phyloP scores from a whole-genome alignment of 257 asterid species.

The Solanum appendiculatum region DNA sequence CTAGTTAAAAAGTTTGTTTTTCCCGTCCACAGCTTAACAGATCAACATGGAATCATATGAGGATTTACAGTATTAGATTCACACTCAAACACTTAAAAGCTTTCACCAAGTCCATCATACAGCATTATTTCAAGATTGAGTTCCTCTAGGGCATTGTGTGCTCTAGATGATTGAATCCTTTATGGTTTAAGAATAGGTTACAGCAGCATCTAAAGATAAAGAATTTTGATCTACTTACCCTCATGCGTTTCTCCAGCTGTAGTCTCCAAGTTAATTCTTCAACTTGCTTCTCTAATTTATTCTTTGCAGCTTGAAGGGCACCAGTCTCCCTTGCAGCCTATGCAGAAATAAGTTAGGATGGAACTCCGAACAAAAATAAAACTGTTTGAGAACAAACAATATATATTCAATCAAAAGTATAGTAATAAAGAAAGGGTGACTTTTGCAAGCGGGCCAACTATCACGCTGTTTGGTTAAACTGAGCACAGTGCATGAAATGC shows the following conservation, averaged over 20 bases:
- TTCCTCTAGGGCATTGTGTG: background rate
- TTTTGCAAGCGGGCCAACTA: background rate
- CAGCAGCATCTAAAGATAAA: background rate
- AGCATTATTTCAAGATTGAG: background rate
- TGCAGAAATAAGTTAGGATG: background rate
- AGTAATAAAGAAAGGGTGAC: background rate
- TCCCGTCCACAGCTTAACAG: background rate
- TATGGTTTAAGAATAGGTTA: background rate
- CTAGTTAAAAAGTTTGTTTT: background rate
- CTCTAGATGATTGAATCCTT: background rate
- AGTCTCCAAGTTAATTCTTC: conserved; percentile 7
- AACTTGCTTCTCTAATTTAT: conserved; percentile 6
- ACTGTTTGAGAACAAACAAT: background rate
- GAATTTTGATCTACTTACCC: background rate
- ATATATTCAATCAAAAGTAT: background rate
- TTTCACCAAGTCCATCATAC: background rate
- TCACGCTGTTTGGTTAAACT: background rate
- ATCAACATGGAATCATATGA: background rate
- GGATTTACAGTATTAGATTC: background rate
- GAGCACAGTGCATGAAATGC: background rate
- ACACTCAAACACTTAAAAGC: background rate
- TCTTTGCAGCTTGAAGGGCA: conserved; percentile 4
- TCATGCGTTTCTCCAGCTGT: conserved; percentile 10
- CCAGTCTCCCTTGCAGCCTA: conserved; percentile 7
- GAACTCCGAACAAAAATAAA: background rate